Conservation (phyloP, 176 grass and related monocot genomes). For the Areca catechu region DNA sequence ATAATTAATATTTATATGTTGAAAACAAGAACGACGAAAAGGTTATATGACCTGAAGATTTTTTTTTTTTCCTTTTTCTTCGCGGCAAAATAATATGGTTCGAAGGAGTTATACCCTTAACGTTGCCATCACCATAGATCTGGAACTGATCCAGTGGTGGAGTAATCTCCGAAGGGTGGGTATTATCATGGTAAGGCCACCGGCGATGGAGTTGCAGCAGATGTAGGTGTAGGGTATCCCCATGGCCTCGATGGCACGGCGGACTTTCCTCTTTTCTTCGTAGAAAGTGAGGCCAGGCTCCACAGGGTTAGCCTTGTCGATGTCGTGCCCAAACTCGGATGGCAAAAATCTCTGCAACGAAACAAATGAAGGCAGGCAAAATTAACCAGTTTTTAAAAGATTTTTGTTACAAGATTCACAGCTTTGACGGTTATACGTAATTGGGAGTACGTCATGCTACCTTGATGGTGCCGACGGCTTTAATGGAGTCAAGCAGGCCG, state of each 20-base stretch:
- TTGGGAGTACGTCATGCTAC: not conserved
- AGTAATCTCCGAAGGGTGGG: slow-evolving; percentile 45
- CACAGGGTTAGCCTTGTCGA: slow-evolving; percentile 62
- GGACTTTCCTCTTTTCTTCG: slow-evolving; percentile 41
- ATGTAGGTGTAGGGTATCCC: slow-evolving; percentile 60
- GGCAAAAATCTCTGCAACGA: slow-evolving; percentile 46
- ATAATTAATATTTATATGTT: no score
- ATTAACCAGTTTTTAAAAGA: no score
- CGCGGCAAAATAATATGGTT: no score
- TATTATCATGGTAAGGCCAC: slow-evolving; percentile 72
- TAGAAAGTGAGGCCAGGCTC: slow-evolving; percentile 49
- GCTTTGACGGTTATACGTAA: no score
- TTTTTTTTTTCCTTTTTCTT: no score
- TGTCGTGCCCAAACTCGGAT: slow-evolving; percentile 78
- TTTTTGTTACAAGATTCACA: no score
- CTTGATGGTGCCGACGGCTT: slow-evolving; percentile 41
- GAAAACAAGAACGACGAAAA: no score
- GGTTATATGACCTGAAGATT: no score
- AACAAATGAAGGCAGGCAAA: no score
- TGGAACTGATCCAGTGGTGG: slow-evolving; percentile 66
- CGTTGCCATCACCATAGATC: slow-evolving; percentile 63
- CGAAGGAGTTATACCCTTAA: slow-evolving; percentile 30
- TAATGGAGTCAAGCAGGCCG: slow-evolving; percentile 41
- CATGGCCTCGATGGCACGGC: slow-evolving; percentile 46
- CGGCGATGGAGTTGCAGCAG: slow-evolving; percentile 78